These are phyloP conservation scores for Thelephora ganbajun DNA, from an alignment of 768 basidiomycete species.

Conservation along the genomic window DNA sequence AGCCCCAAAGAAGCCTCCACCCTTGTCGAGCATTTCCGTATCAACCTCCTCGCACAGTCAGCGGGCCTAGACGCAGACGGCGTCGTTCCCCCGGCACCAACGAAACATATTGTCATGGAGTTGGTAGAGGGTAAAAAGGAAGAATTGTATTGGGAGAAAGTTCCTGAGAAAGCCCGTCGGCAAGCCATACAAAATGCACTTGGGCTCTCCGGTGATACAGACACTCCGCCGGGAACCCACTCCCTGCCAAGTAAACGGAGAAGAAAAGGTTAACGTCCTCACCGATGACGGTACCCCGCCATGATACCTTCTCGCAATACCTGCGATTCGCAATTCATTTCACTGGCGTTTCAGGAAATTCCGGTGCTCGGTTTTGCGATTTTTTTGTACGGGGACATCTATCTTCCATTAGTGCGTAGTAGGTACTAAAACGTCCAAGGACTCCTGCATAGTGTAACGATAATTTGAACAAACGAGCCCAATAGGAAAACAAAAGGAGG, in stretches of 20 bases:
- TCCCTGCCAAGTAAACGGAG: neutral
- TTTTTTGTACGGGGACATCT: no score
- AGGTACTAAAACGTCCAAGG: no score
- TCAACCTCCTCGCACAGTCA: conserved; percentile 24
- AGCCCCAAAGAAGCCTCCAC: conserved; percentile 29
- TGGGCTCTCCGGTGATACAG: no score
- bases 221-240: neutral
- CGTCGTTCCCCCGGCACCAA: conserved; percentile 5
- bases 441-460: no score
- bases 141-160: conserved; percentile 65
- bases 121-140: conserved; percentile 49
- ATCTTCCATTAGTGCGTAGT: no score
- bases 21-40: conserved; percentile 32
- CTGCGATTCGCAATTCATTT: no score
- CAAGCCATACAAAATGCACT: conserved; percentile 41
- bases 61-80: conserved; percentile 45
- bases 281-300: no score
- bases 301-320: no score
- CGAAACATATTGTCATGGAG: conserved; percentile 31
- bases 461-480: no score
- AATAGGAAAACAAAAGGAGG: neutral
- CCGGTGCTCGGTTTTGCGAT: no score
- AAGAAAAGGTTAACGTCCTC: no score
- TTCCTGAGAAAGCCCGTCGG: conserved; percentile 56
- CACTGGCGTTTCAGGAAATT: no score